Base-by-base conservation (phyloP, 2,329 filamentous ascomycete genomes). In the Clarireedia monteithiana region DNA sequence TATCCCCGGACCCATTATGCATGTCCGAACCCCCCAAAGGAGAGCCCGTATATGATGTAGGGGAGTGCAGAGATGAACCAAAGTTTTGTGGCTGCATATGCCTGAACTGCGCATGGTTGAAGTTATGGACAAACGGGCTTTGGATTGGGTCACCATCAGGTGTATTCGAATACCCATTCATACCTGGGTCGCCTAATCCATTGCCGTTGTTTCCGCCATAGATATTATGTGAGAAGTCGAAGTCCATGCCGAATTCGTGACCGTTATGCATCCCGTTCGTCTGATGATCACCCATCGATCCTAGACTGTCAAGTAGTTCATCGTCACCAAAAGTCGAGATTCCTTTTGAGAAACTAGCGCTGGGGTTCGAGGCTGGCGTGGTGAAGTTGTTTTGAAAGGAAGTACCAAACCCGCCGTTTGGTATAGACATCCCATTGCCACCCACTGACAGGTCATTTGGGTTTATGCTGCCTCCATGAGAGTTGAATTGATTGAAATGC, bases 121-220 rank as follows among this genome's bases (percentile, higher is more conserved):
- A 94, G 67, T 81, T 84, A 64, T 87, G 82, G 44, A 88, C 81
- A 67, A 91, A 96, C 0, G 92, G 92, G 66, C 91, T 96, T 67
- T 95, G 89, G 59, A 96, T 92, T 5, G 92, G 91, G 53, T 90
- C 87, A 52, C 90, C 90, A 59, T 97, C 92, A 3, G 92, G 91
- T 2, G 91, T 96, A 69, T 89, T 89, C 20, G 92, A 96, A 72
- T 88, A 97, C 59, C 89, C 83, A 67, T 88, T 86, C 67, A 90
- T 84, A 48, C 80, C 67, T 23, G 78, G 82, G 61, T 88, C 84
- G 58, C 83, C 80, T 39, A 86, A 71, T 57, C 75, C 68, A 58
- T 76, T 78, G 50, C 74, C 77, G 57, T 86, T 84, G 57, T 86
- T 73, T 52, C 71, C 69, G 54, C 72, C 65, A 64, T 81, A 84